These are phyloP conservation scores for Arthrobotrys musiformis DNA, from an alignment of 2,329 filamentous ascomycete species.

Conservation along the genomic window DNA sequence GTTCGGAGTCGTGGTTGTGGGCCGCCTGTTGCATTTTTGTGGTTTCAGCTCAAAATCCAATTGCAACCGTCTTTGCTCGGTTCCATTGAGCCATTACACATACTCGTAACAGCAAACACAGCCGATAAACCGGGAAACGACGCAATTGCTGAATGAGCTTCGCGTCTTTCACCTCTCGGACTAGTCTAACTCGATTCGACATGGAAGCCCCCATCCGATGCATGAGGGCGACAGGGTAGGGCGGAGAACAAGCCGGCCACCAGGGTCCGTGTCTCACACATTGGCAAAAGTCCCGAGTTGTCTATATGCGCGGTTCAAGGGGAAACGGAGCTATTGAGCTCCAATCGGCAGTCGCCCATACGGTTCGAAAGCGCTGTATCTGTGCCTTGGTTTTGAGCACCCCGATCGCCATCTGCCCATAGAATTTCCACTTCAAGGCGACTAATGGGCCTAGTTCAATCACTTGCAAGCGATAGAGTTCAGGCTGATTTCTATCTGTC, in stretches of 20 bases:
- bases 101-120: slow-evolving; percentile 43
- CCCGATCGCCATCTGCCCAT: background rate
- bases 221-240: slow-evolving; percentile 11
- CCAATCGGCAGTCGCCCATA: slow-evolving; percentile 1
- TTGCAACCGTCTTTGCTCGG: slow-evolving; percentile 23
- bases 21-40: slow-evolving; percentile 52
- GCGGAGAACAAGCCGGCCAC: slow-evolving; percentile 19
- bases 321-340: background rate
- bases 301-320: slow-evolving; percentile 5
- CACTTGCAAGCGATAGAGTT: background rate
- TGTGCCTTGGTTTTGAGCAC: background rate
- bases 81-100: slow-evolving; percentile 35
- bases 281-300: slow-evolving; percentile 32
- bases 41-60: slow-evolving; percentile 16
- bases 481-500: background rate
- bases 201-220: slow-evolving; percentile 24
- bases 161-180: background rate
- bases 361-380: background rate
- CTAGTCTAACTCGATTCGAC: slow-evolving; percentile 42
- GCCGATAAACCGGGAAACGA: slow-evolving; percentile 40
- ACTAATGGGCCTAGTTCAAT: background rate
- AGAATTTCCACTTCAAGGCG: background rate
- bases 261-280: slow-evolving; percentile 24
- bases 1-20: slow-evolving; percentile 12
- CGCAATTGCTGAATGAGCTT: slow-evolving; percentile 6